Conservation (phyloP, 2,329 filamentous ascomycete species). For the Curvularia hawaiiensis region DNA sequence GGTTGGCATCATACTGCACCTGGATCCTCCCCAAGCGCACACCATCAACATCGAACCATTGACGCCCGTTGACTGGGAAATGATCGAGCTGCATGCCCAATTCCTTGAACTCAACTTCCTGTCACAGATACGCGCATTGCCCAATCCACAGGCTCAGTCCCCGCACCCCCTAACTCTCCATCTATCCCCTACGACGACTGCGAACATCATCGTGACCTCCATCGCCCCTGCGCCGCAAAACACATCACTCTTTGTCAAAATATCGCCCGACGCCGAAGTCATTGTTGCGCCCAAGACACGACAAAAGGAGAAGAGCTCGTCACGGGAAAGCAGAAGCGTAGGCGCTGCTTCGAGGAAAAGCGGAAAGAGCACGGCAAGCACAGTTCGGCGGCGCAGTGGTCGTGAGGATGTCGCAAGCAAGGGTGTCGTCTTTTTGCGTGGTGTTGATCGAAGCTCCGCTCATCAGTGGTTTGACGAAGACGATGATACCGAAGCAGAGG, state of each 20-base stretch:
- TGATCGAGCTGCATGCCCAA: slow-evolving; percentile 95
- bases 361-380: slow-evolving; percentile 75
- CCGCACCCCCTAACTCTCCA: slow-evolving; percentile 88
- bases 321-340: slow-evolving; percentile 79
- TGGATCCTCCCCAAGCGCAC: slow-evolving; percentile 89
- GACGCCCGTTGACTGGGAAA: slow-evolving; percentile 97
- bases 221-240: slow-evolving; percentile 75
- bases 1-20: slow-evolving; percentile 71
- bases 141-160: slow-evolving; percentile 72
- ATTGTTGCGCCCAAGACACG: slow-evolving; percentile 95
- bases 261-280: slow-evolving; percentile 92
- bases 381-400: slow-evolving; percentile 63
- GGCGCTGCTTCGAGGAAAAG: slow-evolving; percentile 80
- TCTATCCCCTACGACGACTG: slow-evolving; percentile 92
- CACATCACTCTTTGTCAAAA: slow-evolving; percentile 82
- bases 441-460: slow-evolving; percentile 72
- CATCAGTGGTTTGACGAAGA: slow-evolving; percentile 80
- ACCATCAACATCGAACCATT: slow-evolving; percentile 97
- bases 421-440: slow-evolving; percentile 75
- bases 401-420: slow-evolving; percentile 70
- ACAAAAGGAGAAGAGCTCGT: slow-evolving; percentile 67
- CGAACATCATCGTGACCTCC: slow-evolving; percentile 84
- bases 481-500: slow-evolving; percentile 52
- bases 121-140: slow-evolving; percentile 88
- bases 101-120: slow-evolving; percentile 95